Base-by-base conservation (phyloP, 2,329 filamentous ascomycete species). In the Fusarium chlamydosporum region DNA sequence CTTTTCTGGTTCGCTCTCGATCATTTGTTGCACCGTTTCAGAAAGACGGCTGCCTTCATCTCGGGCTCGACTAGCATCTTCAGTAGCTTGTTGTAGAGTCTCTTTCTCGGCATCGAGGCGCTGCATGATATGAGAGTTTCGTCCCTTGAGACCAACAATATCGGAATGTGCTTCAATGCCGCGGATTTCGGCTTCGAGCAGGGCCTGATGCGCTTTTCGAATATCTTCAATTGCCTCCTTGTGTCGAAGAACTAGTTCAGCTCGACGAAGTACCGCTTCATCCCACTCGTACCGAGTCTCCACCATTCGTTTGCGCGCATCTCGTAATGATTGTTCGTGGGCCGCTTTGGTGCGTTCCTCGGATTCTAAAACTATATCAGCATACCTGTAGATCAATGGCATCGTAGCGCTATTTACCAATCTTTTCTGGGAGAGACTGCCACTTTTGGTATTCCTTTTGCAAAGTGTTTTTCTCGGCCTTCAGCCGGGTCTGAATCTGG, bases 91-190 rank as follows among this genome's bases (percentile, higher is more conserved):
- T 38, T 68, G 63, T 16, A 78, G 63, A 8, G 81, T 80, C 8
- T 72, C 67, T 62, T 80, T 80, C 70, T 82, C 84, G 11, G 79
- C 76, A 23, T 86, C 82, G 6, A 91, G 81, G 42, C 80, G 78
- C 41, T 82, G 75, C 56, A 85, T 83, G 60, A 93, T 87, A 47
- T 87, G 83, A 10, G 78, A 72, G 71, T 93, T 93, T 60, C 89
- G 89, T 16, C 82, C 81, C 72, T 88, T 86, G n/a, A 97, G 82
- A 7, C 87, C 86, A 43, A 88, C 84, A 4, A 91, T 79, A 73
- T 99, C 96, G 0, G 94, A 97, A n/a, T 84, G 78, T 2, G 93
- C 94, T 81, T 99, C 96, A 31, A 96, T 86, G 1, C 87, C 81
- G 64, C 89, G 84, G 43, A 97, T 84, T 70, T 92, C 86, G 3